A percentile compares a stretch with the other conserved stretches of the same genome.
Conservation (phyloP, 2,329 filamentous ascomycete genomes). For the Calonectria honghensis region DNA sequence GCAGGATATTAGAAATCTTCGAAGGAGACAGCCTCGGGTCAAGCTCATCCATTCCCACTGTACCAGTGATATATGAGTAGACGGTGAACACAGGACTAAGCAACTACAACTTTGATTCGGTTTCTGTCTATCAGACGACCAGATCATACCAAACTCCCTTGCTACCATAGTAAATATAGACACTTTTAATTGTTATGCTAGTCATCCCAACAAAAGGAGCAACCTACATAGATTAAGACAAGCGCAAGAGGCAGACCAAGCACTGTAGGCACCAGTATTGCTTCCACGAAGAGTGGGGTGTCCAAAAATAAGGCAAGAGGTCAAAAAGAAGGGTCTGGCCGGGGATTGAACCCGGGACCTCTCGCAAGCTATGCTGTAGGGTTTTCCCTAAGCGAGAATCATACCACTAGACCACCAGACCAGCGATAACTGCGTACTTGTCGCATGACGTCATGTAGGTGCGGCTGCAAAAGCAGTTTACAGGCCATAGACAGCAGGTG, state of each 20-base stretch:
- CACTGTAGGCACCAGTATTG: neutral
- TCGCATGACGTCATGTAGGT: neutral
- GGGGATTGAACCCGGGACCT: conserved; percentile 69
- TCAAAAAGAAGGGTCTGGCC: conserved; percentile 63
- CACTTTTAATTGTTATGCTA: neutral
- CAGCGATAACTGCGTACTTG: conserved; percentile 38
- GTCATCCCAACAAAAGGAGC: neutral
- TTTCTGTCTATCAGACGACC: neutral
- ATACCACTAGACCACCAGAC: conserved; percentile 80
- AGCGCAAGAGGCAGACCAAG: neutral
- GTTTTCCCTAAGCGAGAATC: conserved; percentile 81
- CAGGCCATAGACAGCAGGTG: neutral
- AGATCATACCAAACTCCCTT: neutral
- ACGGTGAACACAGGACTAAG: neutral
- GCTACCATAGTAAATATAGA: neutral
- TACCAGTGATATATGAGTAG: neutral
- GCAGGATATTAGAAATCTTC: neutral
- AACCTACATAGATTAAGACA: no score
- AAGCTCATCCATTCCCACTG: neutral
- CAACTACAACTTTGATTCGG: neutral
- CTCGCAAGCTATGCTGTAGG: conserved; percentile 63
- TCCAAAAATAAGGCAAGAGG: neutral
- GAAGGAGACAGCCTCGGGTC: neutral
- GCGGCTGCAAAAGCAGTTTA: neutral
- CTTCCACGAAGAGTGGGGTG: neutral